Evolutionary conservation across 768 basidiomycete species (phyloP).

Genomic region (Piloderma croceum): DNA sequence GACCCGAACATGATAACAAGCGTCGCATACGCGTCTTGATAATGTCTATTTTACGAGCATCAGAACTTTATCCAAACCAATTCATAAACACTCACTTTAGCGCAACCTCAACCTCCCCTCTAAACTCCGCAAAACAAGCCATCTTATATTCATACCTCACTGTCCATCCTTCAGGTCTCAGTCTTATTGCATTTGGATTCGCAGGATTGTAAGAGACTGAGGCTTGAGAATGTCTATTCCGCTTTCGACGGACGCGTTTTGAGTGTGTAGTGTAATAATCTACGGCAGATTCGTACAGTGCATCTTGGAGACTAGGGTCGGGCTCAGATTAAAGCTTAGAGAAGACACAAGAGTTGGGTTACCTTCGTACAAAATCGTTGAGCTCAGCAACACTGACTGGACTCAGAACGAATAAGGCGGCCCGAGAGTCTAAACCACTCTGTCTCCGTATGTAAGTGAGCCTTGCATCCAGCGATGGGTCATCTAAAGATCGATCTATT

Average conservation of each 20-base stretch:
- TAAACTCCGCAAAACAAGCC: slow-evolving; percentile 92
- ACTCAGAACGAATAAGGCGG: slow-evolving; percentile 90
- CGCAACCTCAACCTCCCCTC: slow-evolving; percentile 88
- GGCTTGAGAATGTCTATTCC: slow-evolving; percentile 71
- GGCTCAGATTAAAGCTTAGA: background rate
- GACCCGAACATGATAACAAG: slow-evolving; percentile 87
- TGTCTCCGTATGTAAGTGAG: slow-evolving; percentile 84
- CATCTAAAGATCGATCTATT: slow-evolving; percentile 46
- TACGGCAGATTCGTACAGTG: slow-evolving; percentile 80
- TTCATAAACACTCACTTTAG: slow-evolving; percentile 59
- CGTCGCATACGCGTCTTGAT: slow-evolving; percentile 86
- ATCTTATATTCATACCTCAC: slow-evolving; percentile 97
- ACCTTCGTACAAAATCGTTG: slow-evolving; percentile 85
- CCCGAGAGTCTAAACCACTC: slow-evolving; percentile 84
- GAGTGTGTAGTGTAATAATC: slow-evolving; percentile 94
- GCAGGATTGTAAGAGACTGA: slow-evolving; percentile 44
- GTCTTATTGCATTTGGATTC: slow-evolving; percentile 40
- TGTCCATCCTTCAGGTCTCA: slow-evolving; percentile 88
- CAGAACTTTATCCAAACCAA: slow-evolving; percentile 6
- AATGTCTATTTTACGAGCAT: slow-evolving; percentile 57
- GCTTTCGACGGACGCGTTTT: slow-evolving; percentile 86
- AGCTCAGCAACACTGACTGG: slow-evolving; percentile 86
- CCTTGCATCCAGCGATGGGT: slow-evolving; percentile 74
- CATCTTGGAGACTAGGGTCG: slow-evolving; percentile 85
- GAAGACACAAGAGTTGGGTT: slow-evolving; percentile 1